Percentiles rank a stretch among this genome's conserved stretches.
Conservation (phyloP, 768 basidiomycete genomes). For the Pulveroboletus sp. region DNA sequence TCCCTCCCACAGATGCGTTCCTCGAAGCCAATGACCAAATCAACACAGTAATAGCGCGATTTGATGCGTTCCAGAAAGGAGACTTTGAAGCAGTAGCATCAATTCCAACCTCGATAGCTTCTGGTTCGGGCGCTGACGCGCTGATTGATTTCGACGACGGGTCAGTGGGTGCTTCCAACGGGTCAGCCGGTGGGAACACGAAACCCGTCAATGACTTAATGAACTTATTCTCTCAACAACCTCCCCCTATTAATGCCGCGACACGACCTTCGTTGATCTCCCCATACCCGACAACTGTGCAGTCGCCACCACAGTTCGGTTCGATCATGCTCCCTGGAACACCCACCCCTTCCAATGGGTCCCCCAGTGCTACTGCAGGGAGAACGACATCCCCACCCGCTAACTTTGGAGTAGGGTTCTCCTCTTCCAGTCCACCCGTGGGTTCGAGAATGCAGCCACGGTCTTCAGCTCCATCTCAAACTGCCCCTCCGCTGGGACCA, state of each 20-base stretch:
- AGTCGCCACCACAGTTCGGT: constrained; percentile 30
- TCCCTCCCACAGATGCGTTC: constrained; percentile 65
- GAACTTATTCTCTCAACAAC: constrained; percentile 45
- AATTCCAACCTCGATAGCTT: constrained; percentile 56
- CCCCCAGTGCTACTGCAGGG: constrained; percentile 8
- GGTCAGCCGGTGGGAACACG: constrained; percentile 15
- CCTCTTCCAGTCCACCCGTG: constrained; percentile 1
- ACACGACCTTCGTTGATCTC: constrained; percentile 25
- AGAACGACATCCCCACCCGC: constrained; percentile 14
- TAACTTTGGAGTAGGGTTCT: constrained; percentile 1
- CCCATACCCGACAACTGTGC: constrained; percentile 9
- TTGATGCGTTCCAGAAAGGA: constrained; percentile 90
- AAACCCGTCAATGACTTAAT: constrained; percentile 53
- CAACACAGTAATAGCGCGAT: constrained; percentile 85
- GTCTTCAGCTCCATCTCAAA: background rate
- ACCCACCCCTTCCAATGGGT: constrained; percentile 25
- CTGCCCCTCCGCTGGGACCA: background rate
- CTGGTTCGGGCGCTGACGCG: constrained; percentile 28
- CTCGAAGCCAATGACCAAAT: constrained; percentile 97
- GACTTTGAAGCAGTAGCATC: constrained; percentile 74
- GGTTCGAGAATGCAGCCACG: constrained; percentile 5
- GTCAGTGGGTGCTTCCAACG: constrained; percentile 11
- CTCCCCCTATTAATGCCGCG: constrained; percentile 23
- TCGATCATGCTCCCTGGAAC: constrained; percentile 43
- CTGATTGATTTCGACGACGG: constrained; percentile 78